Base-by-base conservation (phyloP, 2,329 filamentous ascomycete species). In the Juglanconis oblonga region DNA sequence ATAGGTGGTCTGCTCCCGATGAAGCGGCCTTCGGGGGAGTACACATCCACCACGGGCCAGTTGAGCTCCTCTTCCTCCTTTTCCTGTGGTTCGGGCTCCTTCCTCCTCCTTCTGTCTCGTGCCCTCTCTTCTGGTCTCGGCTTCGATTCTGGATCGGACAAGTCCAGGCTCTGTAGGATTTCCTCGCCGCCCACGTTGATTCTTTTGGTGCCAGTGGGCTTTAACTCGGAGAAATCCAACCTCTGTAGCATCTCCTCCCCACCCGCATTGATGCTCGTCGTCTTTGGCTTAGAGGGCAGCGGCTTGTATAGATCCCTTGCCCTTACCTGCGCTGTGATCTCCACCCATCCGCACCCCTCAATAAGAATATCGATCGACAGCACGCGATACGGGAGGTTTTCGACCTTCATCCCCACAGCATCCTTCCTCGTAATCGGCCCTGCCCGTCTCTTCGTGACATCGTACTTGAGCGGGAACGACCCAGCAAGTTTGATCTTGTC, bases 271-370 rank as follows among this genome's bases (percentile, higher is more conserved):
- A 59, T 57, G 57, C 52, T 47, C 13, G 47, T 11, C n/a, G 42
- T 62, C 3, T 13, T 9, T 7, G 31, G n/a, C 4, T 38, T 11
- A 8, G 31, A 4, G 14, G 55, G 45, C 62, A 36, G 61, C 58
- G 47, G 68, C 57, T 47, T 50, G 50, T 63, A 76, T 57, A 81
- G 73, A 60, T 81, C 77, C 69, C 74, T 82, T 14, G 80, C 84
- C 54, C 94, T 85, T 9, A 96, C 85, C 74, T 99, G 94, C 3
- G 88, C 88, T 0, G 87, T 87, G 45, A 99, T 74, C 74, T 99
- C 95, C 2, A 99, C 83, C 90, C 96, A 99, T 7, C 95, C 95
- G 32, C 92, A 88, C 2, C 95, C 92, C 72, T 98, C 94, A 53
- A 99, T 87, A 13, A 99, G 77, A 31, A 99, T 86, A 70, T 99